Evolutionary conservation across 805 yeast genomes (phyloP).

Genomic region (Candida verbasci): DNA sequence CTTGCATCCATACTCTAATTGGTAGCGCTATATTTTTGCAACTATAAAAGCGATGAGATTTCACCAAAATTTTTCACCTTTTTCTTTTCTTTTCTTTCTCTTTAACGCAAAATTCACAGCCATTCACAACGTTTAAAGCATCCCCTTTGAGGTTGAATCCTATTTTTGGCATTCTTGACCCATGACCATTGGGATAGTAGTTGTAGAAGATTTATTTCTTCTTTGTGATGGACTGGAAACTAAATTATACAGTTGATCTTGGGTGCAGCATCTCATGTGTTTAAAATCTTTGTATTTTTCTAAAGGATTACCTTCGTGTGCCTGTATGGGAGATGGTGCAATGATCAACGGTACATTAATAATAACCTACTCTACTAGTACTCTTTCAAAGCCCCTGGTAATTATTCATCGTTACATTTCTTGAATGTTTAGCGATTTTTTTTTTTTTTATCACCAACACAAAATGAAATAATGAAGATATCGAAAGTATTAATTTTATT

Average conservation of each 20-base stretch:
- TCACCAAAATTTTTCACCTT: conserved; percentile 1
- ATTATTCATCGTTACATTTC: no score
- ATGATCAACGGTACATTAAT: conserved; percentile 52
- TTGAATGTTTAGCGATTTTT: no score
- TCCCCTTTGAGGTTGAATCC: conserved; percentile 69
- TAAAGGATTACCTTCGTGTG: conserved; percentile 73
- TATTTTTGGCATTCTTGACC: conserved; percentile 62
- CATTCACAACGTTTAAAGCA: conserved; percentile 58
- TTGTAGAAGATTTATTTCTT: conserved; percentile 37
- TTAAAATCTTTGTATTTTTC: conserved; percentile 38
- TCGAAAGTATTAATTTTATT: background rate
- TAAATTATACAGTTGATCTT: conserved; percentile 49
- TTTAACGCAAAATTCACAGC: conserved; percentile 63
- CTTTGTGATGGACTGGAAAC: conserved; percentile 55
- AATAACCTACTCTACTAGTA: background rate
- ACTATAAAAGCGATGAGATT: background rate
- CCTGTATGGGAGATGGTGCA: conserved; percentile 71
- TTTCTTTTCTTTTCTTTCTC: conserved; percentile 10
- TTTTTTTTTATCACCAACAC: no score
- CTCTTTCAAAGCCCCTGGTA: background rate
- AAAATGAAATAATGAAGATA: background rate
- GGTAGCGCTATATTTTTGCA: no score
- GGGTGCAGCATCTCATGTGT: conserved; percentile 71
- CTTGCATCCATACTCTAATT: no score
- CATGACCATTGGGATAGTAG: conserved; percentile 63